Conservation (phyloP, 169 alveolate genomes). For the Eimeria necatrix region DNA sequence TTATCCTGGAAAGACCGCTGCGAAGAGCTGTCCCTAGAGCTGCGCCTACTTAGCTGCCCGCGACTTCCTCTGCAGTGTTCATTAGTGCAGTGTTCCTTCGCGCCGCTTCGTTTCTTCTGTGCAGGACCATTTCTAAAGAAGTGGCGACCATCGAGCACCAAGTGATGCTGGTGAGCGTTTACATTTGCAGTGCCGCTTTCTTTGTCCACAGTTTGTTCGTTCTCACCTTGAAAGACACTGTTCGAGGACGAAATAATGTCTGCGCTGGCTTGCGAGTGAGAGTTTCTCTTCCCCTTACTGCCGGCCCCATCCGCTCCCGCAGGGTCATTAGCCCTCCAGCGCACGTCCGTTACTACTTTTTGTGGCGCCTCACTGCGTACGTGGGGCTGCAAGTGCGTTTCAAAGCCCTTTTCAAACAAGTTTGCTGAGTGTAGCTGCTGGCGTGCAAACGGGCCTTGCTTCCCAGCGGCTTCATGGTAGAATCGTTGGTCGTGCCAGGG, state of each 20-base stretch:
- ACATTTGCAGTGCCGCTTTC: neutral
- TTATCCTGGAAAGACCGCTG: neutral
- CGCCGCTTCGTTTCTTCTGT: neutral
- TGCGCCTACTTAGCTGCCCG: too few relatives aligned
- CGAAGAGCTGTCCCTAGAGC: neutral
- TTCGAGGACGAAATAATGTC: too few relatives aligned
- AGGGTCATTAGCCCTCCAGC: neutral
- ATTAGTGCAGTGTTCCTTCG: neutral
- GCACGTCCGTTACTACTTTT: neutral
- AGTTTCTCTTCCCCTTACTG: neutral
- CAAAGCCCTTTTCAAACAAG: neutral
- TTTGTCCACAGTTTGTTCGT: neutral
- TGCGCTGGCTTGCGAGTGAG: too few relatives aligned
- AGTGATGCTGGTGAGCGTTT: neutral
- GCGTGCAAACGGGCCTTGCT: conserved; percentile 19
- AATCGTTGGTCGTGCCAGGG: conserved; percentile 33
- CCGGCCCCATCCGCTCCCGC: neutral
- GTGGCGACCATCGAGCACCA: neutral
- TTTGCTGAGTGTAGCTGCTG: neutral
- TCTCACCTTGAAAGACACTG: neutral
- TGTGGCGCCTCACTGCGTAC: neutral
- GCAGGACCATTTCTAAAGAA: neutral
- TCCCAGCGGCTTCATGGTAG: neutral
- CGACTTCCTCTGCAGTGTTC: too few relatives aligned
- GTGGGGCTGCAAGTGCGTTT: neutral